These are phyloP conservation scores for Rosa persica DNA, from an alignment of 306 rosid genomes.

Conservation along the genomic window DNA sequence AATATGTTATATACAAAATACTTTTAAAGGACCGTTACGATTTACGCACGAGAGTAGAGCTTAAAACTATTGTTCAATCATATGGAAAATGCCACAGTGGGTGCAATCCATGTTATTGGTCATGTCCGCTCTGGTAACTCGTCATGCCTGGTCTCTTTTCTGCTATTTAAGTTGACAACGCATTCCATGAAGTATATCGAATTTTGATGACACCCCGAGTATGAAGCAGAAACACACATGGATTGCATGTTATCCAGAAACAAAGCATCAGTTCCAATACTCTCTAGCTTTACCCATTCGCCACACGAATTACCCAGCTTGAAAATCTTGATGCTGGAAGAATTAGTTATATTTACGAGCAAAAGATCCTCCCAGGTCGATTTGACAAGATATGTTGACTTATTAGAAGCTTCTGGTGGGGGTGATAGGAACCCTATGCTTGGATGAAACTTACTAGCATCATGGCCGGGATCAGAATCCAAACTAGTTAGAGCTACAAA, in stretches of 20 bases:
- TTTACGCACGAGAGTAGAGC: background rate
- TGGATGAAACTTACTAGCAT: background rate
- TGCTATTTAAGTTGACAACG: background rate
- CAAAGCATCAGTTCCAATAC: background rate
- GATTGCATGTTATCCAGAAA: background rate
- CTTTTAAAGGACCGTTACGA: no score
- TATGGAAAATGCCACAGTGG: background rate
- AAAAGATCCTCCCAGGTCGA: background rate
- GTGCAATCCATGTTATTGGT: slow-evolving; percentile 1
- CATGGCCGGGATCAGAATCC: background rate
- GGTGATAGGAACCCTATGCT: background rate
- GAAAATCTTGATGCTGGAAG: background rate
- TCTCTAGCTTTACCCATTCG: background rate
- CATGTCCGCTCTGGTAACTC: background rate
- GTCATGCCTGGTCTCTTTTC: background rate
- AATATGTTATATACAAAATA: background rate
- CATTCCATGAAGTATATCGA: background rate
- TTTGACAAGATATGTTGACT: background rate
- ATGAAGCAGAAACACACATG: background rate
- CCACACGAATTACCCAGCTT: background rate
- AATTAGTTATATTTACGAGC: background rate
- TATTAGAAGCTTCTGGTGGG: background rate
- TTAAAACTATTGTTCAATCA: background rate
- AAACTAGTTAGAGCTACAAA: background rate
- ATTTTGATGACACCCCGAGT: background rate